phyloP scores from a whole-genome alignment of 306 rosid species.

The Luffa aegyptiaca region DNA sequence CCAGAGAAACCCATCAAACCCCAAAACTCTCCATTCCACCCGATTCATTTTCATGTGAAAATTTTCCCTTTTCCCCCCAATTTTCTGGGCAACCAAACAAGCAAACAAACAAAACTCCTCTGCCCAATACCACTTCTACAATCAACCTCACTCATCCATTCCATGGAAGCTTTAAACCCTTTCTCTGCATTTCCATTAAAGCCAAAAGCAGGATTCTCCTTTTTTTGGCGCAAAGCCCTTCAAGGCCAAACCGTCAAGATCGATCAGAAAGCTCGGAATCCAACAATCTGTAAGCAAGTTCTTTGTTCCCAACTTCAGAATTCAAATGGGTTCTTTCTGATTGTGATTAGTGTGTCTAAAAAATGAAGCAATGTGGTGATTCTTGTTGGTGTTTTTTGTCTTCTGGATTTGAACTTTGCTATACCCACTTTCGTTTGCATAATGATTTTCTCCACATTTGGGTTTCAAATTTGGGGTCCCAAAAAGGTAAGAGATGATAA shows the following conservation, averaged over 20 bases:
- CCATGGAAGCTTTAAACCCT: background rate
- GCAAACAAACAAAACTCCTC: conserved; percentile 6
- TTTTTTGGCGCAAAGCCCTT: background rate
- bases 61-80: background rate
- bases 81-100: conserved; percentile 8
- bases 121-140: background rate
- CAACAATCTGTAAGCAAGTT: background rate
- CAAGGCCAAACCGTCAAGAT: background rate
- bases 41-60: background rate
- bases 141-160: background rate
- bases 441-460: conserved; percentile 3
- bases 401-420: background rate
- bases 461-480: conserved; percentile 8
- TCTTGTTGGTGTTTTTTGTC: background rate
- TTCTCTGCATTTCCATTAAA: background rate
- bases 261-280: background rate
- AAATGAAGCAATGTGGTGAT: background rate
- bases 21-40: background rate
- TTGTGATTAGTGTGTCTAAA: background rate
- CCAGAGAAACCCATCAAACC: background rate
- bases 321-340: background rate
- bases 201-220: background rate
- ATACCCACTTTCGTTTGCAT: background rate
- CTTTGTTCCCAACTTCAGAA: background rate
- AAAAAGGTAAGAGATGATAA: background rate